Evolutionary conservation across 2,329 filamentous ascomycete genomes (phyloP).

Genomic region (Xylariaceae sp.): DNA sequence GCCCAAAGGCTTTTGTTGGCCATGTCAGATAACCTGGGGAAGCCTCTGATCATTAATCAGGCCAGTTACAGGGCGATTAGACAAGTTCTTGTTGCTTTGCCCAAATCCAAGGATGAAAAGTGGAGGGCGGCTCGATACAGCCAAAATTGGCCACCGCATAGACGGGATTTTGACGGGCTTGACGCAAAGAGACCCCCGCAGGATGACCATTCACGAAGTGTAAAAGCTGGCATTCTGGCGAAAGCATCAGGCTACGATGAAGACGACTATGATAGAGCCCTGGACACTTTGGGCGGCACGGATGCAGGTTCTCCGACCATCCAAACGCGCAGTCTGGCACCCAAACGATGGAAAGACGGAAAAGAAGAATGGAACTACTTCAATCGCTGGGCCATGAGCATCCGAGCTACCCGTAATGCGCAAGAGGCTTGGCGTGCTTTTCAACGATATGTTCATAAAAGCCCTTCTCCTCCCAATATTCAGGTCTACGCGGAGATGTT

Average conservation of each 20-base stretch:
- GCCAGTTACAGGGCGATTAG: constrained; percentile 52
- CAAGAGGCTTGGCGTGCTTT: constrained; percentile 53
- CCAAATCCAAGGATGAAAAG: constrained; percentile 48
- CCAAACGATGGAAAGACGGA: constrained; percentile 25
- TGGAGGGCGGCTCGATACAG: constrained; percentile 44
- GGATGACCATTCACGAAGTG: constrained; percentile 50
- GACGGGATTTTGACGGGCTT: constrained; percentile 52
- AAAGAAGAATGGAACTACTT: constrained; percentile 31
- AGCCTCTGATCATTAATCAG: constrained; percentile 46
- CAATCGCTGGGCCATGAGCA: constrained; percentile 48
- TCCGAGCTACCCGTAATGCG: constrained; percentile 55
- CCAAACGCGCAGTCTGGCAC: constrained; percentile 42
- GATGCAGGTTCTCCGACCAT: constrained; percentile 51
- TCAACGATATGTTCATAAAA: constrained; percentile 13
- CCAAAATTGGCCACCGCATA: constrained; percentile 58
- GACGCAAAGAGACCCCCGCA: constrained; percentile 50
- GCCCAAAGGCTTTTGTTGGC: constrained; percentile 51
- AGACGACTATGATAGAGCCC: constrained; percentile 40
- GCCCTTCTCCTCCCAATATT: constrained; percentile 31
- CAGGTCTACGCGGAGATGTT: constrained; percentile 59
- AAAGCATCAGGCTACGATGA: constrained; percentile 53
- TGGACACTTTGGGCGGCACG: constrained; percentile 51
- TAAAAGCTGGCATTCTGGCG: constrained; percentile 49
- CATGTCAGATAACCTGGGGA: constrained; percentile 44
- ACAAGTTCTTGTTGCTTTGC: constrained; percentile 46